Evolutionary conservation across 192 early-diverging fungal species (phyloP).

Genomic region (Gigaspora rosea): DNA sequence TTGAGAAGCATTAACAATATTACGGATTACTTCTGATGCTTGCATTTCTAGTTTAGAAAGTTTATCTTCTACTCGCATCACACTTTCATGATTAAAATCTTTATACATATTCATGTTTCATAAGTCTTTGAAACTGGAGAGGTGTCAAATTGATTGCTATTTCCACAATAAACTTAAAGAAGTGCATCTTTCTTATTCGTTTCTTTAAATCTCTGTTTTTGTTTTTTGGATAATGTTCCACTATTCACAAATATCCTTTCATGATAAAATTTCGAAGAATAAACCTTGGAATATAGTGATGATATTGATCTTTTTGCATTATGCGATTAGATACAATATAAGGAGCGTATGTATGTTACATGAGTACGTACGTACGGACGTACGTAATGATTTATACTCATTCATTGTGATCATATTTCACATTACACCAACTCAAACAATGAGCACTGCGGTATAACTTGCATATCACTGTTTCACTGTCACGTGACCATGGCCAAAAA

Average conservation of each 20-base stretch:
- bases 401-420: too few relatives aligned
- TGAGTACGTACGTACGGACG: too few relatives aligned
- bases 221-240: neutral
- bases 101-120: conserved; percentile 31
- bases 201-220: conserved; percentile 14
- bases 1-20: conserved; percentile 29
- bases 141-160: conserved; percentile 1
- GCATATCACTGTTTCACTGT: too few relatives aligned
- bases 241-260: conserved; percentile 12
- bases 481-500: too few relatives aligned
- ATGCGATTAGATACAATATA: too few relatives aligned
- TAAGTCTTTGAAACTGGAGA: conserved; percentile 25
- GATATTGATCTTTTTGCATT: conserved; percentile 31
- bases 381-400: too few relatives aligned
- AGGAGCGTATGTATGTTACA: too few relatives aligned
- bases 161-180: conserved; percentile 34
- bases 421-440: too few relatives aligned
- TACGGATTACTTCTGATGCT: conserved; percentile 26
- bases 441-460: too few relatives aligned
- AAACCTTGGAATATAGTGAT: conserved; percentile 43
- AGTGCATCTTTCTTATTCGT: conserved; percentile 14
- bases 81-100: conserved; percentile 33
- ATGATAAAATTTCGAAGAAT: conserved; percentile 35
- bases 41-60: conserved; percentile 28
- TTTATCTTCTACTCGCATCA: conserved; percentile 40